Evolutionary conservation across 805 yeast species (phyloP).

Genomic region (Candida yuanshanica): DNA sequence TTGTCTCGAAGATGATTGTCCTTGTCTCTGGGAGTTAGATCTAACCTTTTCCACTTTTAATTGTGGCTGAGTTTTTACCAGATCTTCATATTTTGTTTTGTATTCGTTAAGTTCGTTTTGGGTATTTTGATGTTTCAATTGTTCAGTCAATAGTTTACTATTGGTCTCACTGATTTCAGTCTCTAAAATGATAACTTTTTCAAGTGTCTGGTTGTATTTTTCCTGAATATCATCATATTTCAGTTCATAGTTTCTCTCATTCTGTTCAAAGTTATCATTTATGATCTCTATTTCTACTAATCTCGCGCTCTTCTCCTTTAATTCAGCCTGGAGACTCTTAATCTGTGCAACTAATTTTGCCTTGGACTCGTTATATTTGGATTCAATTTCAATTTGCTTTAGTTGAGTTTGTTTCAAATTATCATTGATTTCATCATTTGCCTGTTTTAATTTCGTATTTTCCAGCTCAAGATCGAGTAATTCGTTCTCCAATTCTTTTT

Average conservation of each 20-base stretch:
- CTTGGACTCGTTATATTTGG: constrained; percentile 19
- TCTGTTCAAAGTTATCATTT: constrained; percentile 39
- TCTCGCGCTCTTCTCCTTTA: constrained; percentile 25
- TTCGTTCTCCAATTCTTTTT: constrained; percentile 39
- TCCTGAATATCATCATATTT: constrained; percentile 30
- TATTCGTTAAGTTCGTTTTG: constrained; percentile 19
- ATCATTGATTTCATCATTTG: constrained; percentile 14
- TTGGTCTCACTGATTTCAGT: constrained; percentile 29
- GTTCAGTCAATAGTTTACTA: constrained; percentile 22
- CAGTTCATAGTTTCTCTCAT: constrained; percentile 30
- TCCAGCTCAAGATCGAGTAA: constrained; percentile 25
- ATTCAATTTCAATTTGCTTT: constrained; percentile 23
- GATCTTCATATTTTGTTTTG: constrained; percentile 8
- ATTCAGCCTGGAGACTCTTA: constrained; percentile 24
- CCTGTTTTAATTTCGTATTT: constrained; percentile 18
- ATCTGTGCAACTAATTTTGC: constrained; percentile 18
- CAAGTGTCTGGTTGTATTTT: constrained; percentile 31
- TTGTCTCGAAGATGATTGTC: neutral
- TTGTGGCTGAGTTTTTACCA: constrained; percentile 1
- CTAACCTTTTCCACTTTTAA: neutral
- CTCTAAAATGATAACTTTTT: constrained; percentile 34
- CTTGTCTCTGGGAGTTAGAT: neutral
- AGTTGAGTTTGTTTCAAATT: constrained; percentile 25
- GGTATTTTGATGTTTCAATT: constrained; percentile 24
- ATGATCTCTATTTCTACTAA: constrained; percentile 37